These are phyloP conservation scores for Jatropha podagrica DNA, from an alignment of 441 rosid genomes.

Conservation along the genomic window DNA sequence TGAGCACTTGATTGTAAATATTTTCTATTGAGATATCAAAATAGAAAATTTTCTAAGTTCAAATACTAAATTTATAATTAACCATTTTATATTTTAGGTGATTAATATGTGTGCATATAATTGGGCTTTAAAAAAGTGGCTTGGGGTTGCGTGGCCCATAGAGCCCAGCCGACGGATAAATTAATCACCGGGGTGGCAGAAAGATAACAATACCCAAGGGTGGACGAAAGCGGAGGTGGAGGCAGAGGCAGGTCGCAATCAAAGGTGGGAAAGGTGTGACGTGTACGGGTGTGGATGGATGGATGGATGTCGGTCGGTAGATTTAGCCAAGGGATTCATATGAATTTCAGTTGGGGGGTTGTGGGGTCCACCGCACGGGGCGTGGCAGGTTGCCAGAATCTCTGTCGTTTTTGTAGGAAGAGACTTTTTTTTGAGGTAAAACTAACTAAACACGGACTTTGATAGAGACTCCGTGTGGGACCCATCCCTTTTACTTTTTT, in stretches of 20 bases:
- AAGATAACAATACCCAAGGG: not conserved
- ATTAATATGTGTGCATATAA: too few relatives aligned
- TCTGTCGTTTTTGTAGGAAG: not conserved
- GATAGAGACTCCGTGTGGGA: not conserved
- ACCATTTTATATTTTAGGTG: too few relatives aligned
- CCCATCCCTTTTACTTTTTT: too few relatives aligned
- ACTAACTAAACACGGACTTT: not conserved
- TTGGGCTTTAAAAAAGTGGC: not conserved
- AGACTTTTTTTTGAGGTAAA: not conserved
- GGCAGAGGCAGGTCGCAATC: not conserved
- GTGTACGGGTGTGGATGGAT: not conserved
- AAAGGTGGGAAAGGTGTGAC: not conserved
- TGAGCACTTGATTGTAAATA: too few relatives aligned
- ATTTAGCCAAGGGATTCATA: too few relatives aligned
- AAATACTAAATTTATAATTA: too few relatives aligned
- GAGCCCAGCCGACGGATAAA: not conserved
- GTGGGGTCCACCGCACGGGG: slow-evolving; percentile 12
- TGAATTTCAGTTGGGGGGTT: too few relatives aligned
- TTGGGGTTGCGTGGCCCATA: not conserved
- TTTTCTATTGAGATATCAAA: too few relatives aligned
- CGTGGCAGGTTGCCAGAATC: slow-evolving; percentile 7
- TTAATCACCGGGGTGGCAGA: not conserved
- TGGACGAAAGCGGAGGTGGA: not conserved
- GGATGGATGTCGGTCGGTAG: not conserved
- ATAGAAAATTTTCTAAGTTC: too few relatives aligned